Percentiles rank a stretch among this genome's conserved stretches.
phyloP scores from a whole-genome alignment of 1,139 yeast genomes.

The Suhomyces chickasaworum region DNA sequence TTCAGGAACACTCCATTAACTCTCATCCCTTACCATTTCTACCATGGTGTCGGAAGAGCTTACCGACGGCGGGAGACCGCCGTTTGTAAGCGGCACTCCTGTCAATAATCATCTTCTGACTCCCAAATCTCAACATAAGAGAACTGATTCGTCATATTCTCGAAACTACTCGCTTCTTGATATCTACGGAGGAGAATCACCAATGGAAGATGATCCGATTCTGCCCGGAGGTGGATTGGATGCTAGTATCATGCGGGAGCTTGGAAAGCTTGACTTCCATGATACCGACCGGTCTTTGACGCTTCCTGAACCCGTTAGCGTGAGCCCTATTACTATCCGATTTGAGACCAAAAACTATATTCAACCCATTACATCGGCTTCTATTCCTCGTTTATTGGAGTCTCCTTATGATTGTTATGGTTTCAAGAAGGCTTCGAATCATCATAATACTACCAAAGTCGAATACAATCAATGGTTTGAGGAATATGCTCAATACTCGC shows the following conservation, averaged over 20 bases:
- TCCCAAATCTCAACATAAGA: conserved; percentile 23
- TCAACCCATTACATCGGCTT: conserved; percentile 8
- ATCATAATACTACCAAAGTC: conserved; percentile 45
- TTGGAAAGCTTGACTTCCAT: conserved; percentile 12
- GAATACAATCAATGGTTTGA: conserved; percentile 76
- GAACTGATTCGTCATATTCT: conserved; percentile 38
- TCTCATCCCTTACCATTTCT: not conserved
- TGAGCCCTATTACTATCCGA: conserved; percentile 3
- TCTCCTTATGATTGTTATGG: conserved; percentile 78
- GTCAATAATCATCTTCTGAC: conserved; percentile 11
- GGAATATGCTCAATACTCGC: conserved; percentile 62
- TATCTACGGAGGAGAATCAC: conserved; percentile 24
- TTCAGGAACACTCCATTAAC: not conserved
- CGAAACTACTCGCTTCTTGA: conserved; percentile 33
- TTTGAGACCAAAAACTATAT: conserved; percentile 9
- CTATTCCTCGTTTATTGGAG: conserved; percentile 18
- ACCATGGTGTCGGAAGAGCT: conserved; percentile 5
- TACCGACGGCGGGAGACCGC: conserved; percentile 1
- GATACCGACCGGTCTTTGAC: not conserved
- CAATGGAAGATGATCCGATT: conserved; percentile 14
- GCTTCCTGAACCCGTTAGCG: not conserved
- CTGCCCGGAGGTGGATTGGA: conserved; percentile 8
- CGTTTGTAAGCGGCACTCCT: not conserved
- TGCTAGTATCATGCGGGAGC: conserved; percentile 10
- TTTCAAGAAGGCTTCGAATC: conserved; percentile 65